Evolutionary conservation across 306 rosid species (phyloP).

Genomic region (Dalbergia cultrata): DNA sequence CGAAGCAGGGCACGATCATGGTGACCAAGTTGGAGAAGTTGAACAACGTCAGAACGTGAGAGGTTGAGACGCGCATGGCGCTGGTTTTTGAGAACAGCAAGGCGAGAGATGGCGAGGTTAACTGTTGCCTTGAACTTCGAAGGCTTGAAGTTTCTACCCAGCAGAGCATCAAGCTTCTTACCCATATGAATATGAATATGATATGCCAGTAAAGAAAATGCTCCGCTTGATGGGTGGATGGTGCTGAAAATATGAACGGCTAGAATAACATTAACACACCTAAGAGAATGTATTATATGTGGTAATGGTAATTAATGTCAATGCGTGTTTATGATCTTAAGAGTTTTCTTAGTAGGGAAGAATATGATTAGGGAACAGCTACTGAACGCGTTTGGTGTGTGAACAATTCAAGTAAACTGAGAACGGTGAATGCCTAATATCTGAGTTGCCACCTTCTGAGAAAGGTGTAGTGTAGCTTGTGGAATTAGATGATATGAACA

Average conservation of each 20-base stretch:
- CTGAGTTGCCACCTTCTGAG: conserved; percentile 1
- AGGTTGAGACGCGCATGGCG: conserved; percentile 64
- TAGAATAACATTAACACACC: no score
- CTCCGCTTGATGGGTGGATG: neutral
- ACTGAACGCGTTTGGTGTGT: conserved; percentile 38
- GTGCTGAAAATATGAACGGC: neutral
- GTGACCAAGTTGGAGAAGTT: conserved; percentile 77
- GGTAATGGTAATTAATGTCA: neutral
- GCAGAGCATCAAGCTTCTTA: conserved; percentile 73
- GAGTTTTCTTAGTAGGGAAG: conserved; percentile 30
- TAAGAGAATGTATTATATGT: neutral
- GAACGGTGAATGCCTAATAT: neutral
- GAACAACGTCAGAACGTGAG: conserved; percentile 73
- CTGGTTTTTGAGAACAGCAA: conserved; percentile 71
- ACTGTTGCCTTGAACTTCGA: conserved; percentile 66
- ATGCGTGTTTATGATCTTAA: neutral
- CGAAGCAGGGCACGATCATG: conserved; percentile 88
- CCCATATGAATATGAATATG: conserved; percentile 56
- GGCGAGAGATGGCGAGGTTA: conserved; percentile 81
- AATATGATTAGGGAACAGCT: neutral
- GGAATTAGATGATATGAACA: neutral
- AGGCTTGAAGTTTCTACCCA: conserved; percentile 71
- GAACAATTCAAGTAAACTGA: neutral
- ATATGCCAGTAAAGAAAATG: neutral
- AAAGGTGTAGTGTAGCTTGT: neutral